Base-by-base conservation (phyloP, 1,284 basidiomycete species). In the Ceratobasidium sp. region DNA sequence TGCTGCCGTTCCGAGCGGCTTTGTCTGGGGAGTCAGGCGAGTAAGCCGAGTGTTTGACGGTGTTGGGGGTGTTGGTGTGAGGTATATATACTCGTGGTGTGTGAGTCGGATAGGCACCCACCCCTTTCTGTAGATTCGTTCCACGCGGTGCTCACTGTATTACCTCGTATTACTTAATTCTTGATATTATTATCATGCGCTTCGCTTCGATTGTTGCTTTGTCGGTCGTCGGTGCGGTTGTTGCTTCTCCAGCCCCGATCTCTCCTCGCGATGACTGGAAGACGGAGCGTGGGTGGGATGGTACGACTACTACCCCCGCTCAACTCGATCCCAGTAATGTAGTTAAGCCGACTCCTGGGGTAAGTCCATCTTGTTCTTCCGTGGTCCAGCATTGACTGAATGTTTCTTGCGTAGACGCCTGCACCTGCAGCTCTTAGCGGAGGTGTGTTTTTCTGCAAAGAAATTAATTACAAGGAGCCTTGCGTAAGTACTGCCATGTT, bases 251-350 rank as follows among this genome's bases (percentile, higher is more conserved):
- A 8, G 9, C 69, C 14, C 6, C 24, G 48, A 24, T 66, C 33
- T 36, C 48, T 22, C 36, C 41, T 51, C 69, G 69, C 19, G 45
- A 31, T 4, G 69, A 72, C 44, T 72, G 69, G 69, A 72, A 72
- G 29, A 31, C 29, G 2, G 27, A 36, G 27, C 69, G 48, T 15
- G 69, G 69, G 24, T 72, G 69, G 69, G 33, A 72, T 29, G 69
- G 69, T 27, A 72, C 48, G 24, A 62, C 57, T 14, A 62, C 69
- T 19, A 72, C 69, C 14, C 56, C 69, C n/a, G 56, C 56, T 45
- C 56, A 72, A 31, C 69, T 72, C 31, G 57, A 62, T 31, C 69
- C 69, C 2, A 72, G 69, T n/a, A 72, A 72, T 19, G 69, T 72
- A 19, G 57, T 53, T 47, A 60, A 60, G 24, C 56, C 47, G 31